Evolutionary conservation across 2,329 filamentous ascomycete genomes (phyloP).

Genomic region (Alternaria sp.): DNA sequence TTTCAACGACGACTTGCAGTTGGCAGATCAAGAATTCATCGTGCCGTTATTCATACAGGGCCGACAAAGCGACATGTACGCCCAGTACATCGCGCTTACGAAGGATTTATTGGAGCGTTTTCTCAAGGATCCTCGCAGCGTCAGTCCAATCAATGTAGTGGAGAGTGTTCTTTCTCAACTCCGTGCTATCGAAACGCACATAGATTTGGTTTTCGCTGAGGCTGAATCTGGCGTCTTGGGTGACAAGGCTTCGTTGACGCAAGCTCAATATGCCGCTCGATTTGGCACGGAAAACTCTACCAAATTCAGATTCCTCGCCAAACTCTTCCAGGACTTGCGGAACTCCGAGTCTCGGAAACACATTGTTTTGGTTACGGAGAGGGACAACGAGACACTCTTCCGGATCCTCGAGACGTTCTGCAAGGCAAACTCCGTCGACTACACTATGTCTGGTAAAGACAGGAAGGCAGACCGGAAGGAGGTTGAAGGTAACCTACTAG

Average conservation of each 20-base stretch:
- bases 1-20: slow-evolving; percentile 41
- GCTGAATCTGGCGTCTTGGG: slow-evolving; percentile 21
- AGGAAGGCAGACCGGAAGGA: slow-evolving; percentile 18
- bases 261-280: slow-evolving; percentile 31
- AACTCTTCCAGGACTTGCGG: slow-evolving; percentile 34
- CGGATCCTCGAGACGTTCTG: slow-evolving; percentile 41
- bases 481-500: slow-evolving; percentile 29
- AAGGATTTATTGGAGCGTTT: slow-evolving; percentile 32
- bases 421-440: slow-evolving; percentile 35
- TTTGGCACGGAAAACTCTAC: slow-evolving; percentile 43
- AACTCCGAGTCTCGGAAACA: slow-evolving; percentile 33
- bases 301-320: slow-evolving; percentile 47
- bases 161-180: slow-evolving; percentile 34
- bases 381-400: slow-evolving; percentile 35
- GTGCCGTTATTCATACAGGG: slow-evolving; percentile 46
- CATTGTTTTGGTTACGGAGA: slow-evolving; percentile 40
- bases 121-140: slow-evolving; percentile 20
- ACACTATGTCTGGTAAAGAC: slow-evolving; percentile 35
- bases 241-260: slow-evolving; percentile 22
- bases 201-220: slow-evolving; percentile 44
- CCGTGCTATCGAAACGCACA: slow-evolving; percentile 42
- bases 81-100: slow-evolving; percentile 28
- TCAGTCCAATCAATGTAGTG: slow-evolving; percentile 27
- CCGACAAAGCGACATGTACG: slow-evolving; percentile 41
- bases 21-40: slow-evolving; percentile 43